Conservation (phyloP, 768 basidiomycete genomes). For the Trametes gibbosa region DNA sequence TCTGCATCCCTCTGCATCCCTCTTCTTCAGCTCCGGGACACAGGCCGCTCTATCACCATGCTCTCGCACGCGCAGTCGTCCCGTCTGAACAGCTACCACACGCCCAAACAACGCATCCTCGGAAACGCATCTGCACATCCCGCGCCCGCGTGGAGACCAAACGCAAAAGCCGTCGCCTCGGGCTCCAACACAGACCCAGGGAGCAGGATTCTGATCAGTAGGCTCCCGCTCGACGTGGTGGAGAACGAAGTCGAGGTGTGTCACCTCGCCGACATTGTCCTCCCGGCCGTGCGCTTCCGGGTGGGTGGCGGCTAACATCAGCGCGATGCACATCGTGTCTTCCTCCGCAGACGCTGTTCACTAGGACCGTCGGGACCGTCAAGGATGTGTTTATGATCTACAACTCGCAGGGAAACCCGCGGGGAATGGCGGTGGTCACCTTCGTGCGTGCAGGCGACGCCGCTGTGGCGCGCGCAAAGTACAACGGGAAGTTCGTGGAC, state of each 20-base stretch:
- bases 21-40: background rate
- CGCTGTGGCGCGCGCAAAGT: constrained; percentile 58
- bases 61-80: constrained; percentile 26
- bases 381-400: constrained; percentile 70
- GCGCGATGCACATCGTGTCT: background rate
- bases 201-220: constrained; percentile 68
- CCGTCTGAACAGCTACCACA: constrained; percentile 48
- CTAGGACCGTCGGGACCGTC: constrained; percentile 72
- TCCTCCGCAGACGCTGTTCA: constrained; percentile 62
- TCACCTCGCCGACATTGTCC: background rate
- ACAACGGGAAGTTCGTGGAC: constrained; percentile 76
- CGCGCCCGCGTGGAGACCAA: constrained; percentile 60
- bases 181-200: constrained; percentile 29
- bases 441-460: constrained; percentile 69
- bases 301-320: background rate
- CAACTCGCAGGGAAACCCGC: constrained; percentile 72
- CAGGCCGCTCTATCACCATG: background rate
- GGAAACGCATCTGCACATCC: constrained; percentile 55
- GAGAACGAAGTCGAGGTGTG: constrained; percentile 66
- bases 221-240: constrained; percentile 64
- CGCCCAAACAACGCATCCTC: constrained; percentile 52
- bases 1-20: too few species aligned
- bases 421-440: constrained; percentile 75
- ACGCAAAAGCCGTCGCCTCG: constrained; percentile 17
- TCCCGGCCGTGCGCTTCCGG: background rate